A percentile compares a stretch with the other conserved stretches of the same genome.
Conservation (phyloP, 2,329 filamentous ascomycete genomes). For the Penicillium freii region DNA sequence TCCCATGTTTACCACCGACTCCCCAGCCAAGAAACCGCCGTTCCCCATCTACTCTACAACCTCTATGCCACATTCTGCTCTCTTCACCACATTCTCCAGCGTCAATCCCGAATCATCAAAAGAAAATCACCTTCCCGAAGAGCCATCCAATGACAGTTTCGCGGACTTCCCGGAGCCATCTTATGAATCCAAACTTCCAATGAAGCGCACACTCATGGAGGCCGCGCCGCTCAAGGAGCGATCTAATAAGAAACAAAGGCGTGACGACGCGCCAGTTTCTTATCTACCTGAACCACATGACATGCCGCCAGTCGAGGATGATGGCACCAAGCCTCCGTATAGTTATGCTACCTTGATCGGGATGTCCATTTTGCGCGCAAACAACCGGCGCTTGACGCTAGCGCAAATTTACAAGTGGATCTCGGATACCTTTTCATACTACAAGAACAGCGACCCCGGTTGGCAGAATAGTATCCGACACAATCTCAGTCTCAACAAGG, state of each 20-base stretch:
- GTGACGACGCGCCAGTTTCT: slow-evolving; percentile 52
- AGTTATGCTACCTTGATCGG: slow-evolving; percentile 95
- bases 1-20: slow-evolving; percentile 48
- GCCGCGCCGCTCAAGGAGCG: slow-evolving; percentile 71
- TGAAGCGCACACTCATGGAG: slow-evolving; percentile 67
- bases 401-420: slow-evolving; percentile 99
- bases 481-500: slow-evolving; percentile 95
- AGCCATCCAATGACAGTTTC: slow-evolving; percentile 45
- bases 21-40: slow-evolving; percentile 47
- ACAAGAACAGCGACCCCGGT: slow-evolving; percentile 76
- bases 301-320: slow-evolving; percentile 79
- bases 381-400: slow-evolving; percentile 78
- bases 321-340: slow-evolving; percentile 82
- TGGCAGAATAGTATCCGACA: slow-evolving; percentile 99
- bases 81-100: slow-evolving; percentile 53
- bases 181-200: slow-evolving; percentile 44
- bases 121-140: slow-evolving; percentile 45
- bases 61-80: slow-evolving; percentile 44
- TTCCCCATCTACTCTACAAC: slow-evolving; percentile 33
- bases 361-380: slow-evolving; percentile 90
- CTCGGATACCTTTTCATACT: slow-evolving; percentile 89
- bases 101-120: slow-evolving; percentile 48
- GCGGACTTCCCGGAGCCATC: slow-evolving; percentile 49
- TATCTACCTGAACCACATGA: slow-evolving; percentile 69
- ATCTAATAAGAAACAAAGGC: slow-evolving; percentile 65